Evolutionary conservation across 2,329 filamentous ascomycete genomes (phyloP).

Genomic region (Sordariomycetes sp.): DNA sequence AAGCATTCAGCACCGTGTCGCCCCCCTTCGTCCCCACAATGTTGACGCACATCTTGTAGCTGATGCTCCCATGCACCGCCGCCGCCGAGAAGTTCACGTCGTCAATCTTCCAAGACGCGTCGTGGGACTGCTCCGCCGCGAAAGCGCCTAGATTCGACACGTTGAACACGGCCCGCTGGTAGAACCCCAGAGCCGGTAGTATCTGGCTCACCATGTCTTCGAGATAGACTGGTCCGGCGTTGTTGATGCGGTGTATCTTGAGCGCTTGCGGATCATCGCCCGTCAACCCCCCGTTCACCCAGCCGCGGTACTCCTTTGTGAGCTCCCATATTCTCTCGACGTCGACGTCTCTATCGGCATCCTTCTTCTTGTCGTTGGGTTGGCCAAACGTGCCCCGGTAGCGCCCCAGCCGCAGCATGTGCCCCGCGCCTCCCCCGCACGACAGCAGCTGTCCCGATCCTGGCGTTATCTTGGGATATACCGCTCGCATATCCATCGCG

Average conservation of each 20-base stretch:
- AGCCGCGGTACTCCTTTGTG: neutral
- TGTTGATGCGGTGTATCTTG: neutral
- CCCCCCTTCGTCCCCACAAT: conserved; percentile 2
- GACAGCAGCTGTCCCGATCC: neutral
- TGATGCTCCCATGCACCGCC: conserved; percentile 4
- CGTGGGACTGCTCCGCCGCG: neutral
- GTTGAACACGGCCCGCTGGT: conserved; percentile 6
- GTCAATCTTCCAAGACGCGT: conserved; percentile 4
- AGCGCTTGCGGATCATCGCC: neutral
- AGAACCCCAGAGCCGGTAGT: conserved; percentile 3
- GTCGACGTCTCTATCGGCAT: neutral
- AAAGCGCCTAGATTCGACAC: conserved; percentile 9
- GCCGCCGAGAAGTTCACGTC: conserved; percentile 9
- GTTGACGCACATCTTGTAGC: conserved; percentile 6
- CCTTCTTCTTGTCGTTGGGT: neutral
- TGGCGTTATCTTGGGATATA: neutral
- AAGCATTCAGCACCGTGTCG: conserved; percentile 6
- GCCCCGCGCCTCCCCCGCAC: neutral
- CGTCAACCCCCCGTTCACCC: neutral
- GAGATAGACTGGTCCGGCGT: neutral
- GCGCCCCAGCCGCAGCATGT: neutral
- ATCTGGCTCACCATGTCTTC: conserved; percentile 6
- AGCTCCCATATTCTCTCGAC: neutral
- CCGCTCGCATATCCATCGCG: conserved; percentile 7
- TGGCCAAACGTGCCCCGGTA: neutral